phyloP scores from a whole-genome alignment of 2,329 filamentous ascomycete genomes.

The Xylaria digitata region DNA sequence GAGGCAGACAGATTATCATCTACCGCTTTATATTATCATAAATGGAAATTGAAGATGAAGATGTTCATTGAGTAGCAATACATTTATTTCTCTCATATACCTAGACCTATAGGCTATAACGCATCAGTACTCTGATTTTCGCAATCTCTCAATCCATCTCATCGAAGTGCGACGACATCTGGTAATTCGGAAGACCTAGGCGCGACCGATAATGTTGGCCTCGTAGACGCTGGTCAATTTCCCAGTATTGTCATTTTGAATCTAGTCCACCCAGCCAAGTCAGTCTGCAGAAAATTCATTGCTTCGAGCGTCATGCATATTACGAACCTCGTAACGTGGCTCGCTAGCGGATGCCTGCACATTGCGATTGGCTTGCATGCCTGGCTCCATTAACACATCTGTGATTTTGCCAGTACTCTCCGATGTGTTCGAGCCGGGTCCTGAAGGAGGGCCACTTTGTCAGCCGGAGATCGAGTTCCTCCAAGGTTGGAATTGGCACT shows the following conservation, averaged over 20 bases:
- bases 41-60: too few relatives aligned
- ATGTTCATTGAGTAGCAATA: too few relatives aligned
- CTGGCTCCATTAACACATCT: conserved; percentile 44
- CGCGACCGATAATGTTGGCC: conserved; percentile 44
- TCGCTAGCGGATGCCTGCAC: conserved; percentile 43
- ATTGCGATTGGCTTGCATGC: conserved; percentile 43
- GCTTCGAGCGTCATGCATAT: not conserved
- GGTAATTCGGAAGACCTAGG: conserved; percentile 22
- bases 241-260: conserved; percentile 47
- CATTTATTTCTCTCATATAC: not conserved
- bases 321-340: conserved; percentile 45
- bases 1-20: too few relatives aligned
- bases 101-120: not conserved
- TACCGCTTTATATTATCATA: too few relatives aligned
- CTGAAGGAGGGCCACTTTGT: conserved; percentile 15
- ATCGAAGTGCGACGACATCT: too few relatives aligned
- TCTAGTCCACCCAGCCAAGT: conserved; percentile 31
- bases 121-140: not conserved
- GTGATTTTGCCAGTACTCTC: conserved; percentile 46
- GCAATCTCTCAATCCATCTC: not conserved
- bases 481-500: not conserved
- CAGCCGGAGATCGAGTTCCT: not conserved
- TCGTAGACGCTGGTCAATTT: conserved; percentile 45
- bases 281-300: too few relatives aligned
- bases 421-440: conserved; percentile 43